These are phyloP conservation scores for Vaccinium macrocarpon DNA, from an alignment of 148 eudicot species.

Conservation along the genomic window DNA sequence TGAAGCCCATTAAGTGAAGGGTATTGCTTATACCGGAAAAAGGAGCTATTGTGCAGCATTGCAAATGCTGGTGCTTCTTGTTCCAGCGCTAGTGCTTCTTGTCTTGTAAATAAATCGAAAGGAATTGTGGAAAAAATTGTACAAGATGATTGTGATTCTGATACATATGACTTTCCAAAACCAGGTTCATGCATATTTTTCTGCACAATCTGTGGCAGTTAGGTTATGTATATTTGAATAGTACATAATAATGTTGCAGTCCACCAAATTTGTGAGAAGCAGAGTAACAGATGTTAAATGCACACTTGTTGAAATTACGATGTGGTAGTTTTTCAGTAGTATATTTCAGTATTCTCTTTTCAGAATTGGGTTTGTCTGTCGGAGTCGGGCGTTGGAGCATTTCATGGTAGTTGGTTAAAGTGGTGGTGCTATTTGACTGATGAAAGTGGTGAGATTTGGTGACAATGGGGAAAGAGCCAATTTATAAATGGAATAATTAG, in stretches of 20 bases:
- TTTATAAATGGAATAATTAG: too few relatives aligned
- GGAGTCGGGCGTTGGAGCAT: too few relatives aligned
- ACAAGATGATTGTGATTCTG: background rate
- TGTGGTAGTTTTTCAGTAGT: too few relatives aligned
- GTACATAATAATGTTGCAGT: background rate
- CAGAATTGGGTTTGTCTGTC: too few relatives aligned
- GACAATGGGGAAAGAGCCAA: too few relatives aligned
- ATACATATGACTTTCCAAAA: background rate
- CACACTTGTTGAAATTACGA: background rate
- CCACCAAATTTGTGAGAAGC: background rate
- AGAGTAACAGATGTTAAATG: background rate
- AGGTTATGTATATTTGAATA: background rate
- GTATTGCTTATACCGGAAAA: background rate
- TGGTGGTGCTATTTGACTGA: too few relatives aligned
- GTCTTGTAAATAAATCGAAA: background rate
- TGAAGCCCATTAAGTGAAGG: slow-evolving; percentile 25
- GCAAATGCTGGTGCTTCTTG: background rate
- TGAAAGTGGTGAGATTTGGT: too few relatives aligned
- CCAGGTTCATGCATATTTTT: background rate
- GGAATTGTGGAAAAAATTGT: background rate
- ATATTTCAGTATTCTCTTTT: too few relatives aligned
- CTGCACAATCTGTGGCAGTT: background rate
- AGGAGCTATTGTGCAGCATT: background rate
- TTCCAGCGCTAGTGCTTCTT: background rate
- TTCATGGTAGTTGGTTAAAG: too few relatives aligned